Evolutionary conservation across 208 protist species (phyloP).

Genomic region (Trypanosoma theileri): DNA sequence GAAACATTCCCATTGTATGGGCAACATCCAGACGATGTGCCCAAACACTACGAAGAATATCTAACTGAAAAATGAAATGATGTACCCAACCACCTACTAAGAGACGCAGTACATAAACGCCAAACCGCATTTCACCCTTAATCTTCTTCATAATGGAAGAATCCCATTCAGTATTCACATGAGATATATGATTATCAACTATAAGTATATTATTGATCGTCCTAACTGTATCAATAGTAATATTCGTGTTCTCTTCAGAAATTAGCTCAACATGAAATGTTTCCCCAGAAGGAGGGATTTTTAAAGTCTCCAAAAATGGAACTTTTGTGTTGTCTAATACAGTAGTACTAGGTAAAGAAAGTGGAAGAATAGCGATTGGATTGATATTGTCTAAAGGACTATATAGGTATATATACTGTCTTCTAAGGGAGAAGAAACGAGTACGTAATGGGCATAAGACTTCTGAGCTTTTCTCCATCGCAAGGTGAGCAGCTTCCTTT

Average conservation of each 20-base stretch:
- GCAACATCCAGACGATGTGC: constrained; percentile 35
- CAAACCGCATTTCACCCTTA: neutral
- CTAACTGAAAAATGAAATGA: constrained; percentile 69
- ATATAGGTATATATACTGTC: constrained; percentile 59
- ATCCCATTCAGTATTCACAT: constrained; percentile 4
- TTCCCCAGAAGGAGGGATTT: neutral
- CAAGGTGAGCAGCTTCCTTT: neutral
- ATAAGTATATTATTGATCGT: neutral
- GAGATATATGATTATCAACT: neutral
- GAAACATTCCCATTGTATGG: no score
- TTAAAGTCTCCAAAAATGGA: neutral
- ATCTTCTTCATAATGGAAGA: neutral
- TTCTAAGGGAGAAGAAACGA: constrained; percentile 38
- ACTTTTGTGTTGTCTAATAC: neutral
- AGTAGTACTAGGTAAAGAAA: neutral
- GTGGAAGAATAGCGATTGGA: neutral
- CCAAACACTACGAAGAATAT: constrained; percentile 45
- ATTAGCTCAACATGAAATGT: neutral
- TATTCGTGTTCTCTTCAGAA: neutral
- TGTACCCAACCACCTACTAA: constrained; percentile 47
- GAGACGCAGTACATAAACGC: constrained; percentile 54
- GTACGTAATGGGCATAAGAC: constrained; percentile 42
- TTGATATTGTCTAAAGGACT: constrained; percentile 17
- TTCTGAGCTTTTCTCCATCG: neutral
- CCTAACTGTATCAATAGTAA: no score